Percentiles rank a stretch among this genome's conserved stretches.
Evolutionary conservation across 1,139 yeast genomes (phyloP).

Genomic region (Yamadazyma siamensis): DNA sequence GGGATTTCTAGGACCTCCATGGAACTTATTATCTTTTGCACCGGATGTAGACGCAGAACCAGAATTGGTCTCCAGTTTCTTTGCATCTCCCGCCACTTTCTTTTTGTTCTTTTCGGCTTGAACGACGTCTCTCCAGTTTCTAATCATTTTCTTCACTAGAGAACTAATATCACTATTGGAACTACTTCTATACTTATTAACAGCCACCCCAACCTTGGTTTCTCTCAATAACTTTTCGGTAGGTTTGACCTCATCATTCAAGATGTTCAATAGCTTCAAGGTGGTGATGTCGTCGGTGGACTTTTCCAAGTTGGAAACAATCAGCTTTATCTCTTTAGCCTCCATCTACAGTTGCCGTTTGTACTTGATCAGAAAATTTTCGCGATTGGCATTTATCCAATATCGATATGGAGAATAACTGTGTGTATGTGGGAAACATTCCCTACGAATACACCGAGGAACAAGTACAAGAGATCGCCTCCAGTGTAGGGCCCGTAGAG

Average conservation of each 20-base stretch:
- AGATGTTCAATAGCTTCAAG: slow-evolving; percentile 59
- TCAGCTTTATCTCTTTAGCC: slow-evolving; percentile 66
- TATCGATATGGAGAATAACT: slow-evolving; percentile 13
- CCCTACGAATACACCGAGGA: slow-evolving; percentile 70
- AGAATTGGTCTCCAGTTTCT: slow-evolving; percentile 2
- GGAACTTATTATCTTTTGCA: slow-evolving; percentile 19
- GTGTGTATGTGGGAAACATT: slow-evolving; percentile 36
- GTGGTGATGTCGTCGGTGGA: slow-evolving; percentile 66
- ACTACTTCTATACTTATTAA: slow-evolving; percentile 79
- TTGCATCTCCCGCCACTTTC: slow-evolving; percentile 16
- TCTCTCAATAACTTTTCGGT: slow-evolving; percentile 81
- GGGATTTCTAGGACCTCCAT: slow-evolving; percentile 63
- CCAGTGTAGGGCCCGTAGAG: slow-evolving; percentile 83
- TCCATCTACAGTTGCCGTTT: too few species aligned
- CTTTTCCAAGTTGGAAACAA: slow-evolving; percentile 71
- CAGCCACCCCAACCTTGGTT: slow-evolving; percentile 98
- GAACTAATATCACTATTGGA: slow-evolving; percentile 61
- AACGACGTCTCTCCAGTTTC: slow-evolving; percentile 88
- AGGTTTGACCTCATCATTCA: slow-evolving; percentile 75
- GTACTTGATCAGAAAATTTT: too few species aligned
- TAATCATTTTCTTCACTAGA: slow-evolving; percentile 78
- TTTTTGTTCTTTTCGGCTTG: slow-evolving; percentile 63
- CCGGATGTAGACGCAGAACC: slow-evolving; percentile 17
- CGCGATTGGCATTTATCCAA: too few species aligned
- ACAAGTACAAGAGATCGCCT: slow-evolving; percentile 76